Percentiles rank a stretch among this genome's conserved stretches.
Conservation (phyloP, 495 filamentous ascomycete genomes). For the Tuber umbilicatum region DNA sequence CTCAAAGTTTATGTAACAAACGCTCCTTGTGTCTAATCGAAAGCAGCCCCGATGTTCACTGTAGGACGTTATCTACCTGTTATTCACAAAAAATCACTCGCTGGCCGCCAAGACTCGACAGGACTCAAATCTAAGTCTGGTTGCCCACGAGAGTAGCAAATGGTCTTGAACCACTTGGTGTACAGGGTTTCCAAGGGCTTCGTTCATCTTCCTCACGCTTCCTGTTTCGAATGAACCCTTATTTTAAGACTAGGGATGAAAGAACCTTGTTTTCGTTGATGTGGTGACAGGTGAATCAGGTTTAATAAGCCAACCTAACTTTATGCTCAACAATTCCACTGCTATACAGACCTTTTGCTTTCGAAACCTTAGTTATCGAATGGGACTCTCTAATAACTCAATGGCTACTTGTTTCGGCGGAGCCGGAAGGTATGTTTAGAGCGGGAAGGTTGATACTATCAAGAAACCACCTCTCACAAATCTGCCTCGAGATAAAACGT, state of each 20-base stretch:
- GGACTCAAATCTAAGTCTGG: not conserved
- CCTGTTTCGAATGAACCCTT: not conserved
- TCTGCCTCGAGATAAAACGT: not conserved
- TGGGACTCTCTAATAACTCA: not conserved
- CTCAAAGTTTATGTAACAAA: not conserved
- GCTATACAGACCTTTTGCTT: not conserved
- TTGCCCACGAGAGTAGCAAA: not conserved
- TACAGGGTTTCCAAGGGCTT: too few species aligned
- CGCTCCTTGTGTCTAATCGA: not conserved
- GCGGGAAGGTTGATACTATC: not conserved
- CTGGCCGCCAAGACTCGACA: accelerated
- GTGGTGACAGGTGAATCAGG: not conserved
- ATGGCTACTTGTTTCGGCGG: not conserved
- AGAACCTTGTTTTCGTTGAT: not conserved
- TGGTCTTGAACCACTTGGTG: too few species aligned
- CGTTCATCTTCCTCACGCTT: not conserved
- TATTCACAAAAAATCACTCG: not conserved
- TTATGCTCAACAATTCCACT: not conserved
- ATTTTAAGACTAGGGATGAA: not conserved
- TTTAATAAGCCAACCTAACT: not conserved
- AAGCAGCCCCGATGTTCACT: not conserved
- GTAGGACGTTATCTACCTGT: not conserved
- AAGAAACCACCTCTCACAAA: not conserved
- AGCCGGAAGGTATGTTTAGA: too few species aligned
- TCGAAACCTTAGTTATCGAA: not conserved